Percentiles rank a stretch among this genome's conserved stretches.
Evolutionary conservation across 495 filamentous ascomycete species (phyloP).

Genomic region (Alectoria sarmentosa): DNA sequence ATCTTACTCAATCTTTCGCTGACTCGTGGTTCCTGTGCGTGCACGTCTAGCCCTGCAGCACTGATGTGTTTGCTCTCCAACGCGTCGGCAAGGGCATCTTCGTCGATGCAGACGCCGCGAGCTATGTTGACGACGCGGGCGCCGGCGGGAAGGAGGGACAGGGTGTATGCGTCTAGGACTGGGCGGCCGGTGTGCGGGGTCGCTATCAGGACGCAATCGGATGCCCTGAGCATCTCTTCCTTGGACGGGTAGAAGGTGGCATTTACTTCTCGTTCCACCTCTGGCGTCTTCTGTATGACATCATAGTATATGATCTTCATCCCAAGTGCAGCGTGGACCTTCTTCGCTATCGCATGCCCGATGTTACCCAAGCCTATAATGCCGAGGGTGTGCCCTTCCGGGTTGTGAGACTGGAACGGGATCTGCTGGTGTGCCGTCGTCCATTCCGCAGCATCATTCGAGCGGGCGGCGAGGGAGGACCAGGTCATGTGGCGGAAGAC

Average conservation of each 20-base stretch:
- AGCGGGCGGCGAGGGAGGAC: constrained; percentile 49
- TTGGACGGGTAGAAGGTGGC: constrained; percentile 48
- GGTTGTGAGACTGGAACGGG: constrained; percentile 51
- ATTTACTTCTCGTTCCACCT: constrained; percentile 29
- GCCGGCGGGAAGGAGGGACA: constrained; percentile 49
- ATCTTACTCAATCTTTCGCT: constrained; percentile 42
- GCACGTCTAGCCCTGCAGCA: constrained; percentile 61
- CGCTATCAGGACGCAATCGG: constrained; percentile 62
- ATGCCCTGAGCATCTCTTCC: constrained; percentile 43
- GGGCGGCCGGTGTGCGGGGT: constrained; percentile 52
- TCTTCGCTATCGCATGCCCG: constrained; percentile 58
- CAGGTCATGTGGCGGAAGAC: constrained; percentile 58
- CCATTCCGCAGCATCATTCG: constrained; percentile 37
- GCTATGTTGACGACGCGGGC: constrained; percentile 65
- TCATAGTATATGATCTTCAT: constrained; percentile 68
- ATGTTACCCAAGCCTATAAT: constrained; percentile 65
- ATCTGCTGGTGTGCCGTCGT: constrained; percentile 50
- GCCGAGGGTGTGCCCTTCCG: constrained; percentile 47
- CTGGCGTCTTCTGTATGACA: constrained; percentile 46
- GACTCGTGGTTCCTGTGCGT: constrained; percentile 51
- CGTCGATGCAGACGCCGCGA: constrained; percentile 62
- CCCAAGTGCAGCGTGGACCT: constrained; percentile 51
- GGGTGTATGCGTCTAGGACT: constrained; percentile 44
- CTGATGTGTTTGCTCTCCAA: constrained; percentile 47
- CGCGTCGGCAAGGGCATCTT: constrained; percentile 58